These are phyloP conservation scores for Gracilaria gracilis DNA, from an alignment of 23 red algal genomes.

Conservation along the genomic window DNA sequence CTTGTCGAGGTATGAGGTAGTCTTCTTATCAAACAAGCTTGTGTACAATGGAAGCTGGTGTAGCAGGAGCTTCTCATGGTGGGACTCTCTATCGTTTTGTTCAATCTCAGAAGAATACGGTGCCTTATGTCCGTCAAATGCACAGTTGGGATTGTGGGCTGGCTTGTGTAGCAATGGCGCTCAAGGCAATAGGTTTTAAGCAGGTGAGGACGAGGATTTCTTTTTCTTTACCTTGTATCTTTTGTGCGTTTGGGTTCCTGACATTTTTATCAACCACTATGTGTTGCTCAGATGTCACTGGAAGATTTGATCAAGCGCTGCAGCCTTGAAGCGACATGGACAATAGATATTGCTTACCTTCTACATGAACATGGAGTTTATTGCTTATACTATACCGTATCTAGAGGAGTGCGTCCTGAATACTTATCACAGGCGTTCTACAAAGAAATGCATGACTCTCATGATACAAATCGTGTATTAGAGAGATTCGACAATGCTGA, in stretches of 20 bases:
- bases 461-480: conserved; percentile 71
- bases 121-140: conserved; percentile 73
- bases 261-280: neutral
- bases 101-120: conserved; percentile 15
- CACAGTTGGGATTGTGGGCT: conserved; percentile 94
- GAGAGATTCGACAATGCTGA: conserved; percentile 72
- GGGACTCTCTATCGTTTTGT: conserved; percentile 20
- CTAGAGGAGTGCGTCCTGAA: conserved; percentile 74
- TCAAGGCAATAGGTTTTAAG: conserved; percentile 42
- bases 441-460: conserved; percentile 48
- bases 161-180: conserved; percentile 84
- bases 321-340: conserved; percentile 75
- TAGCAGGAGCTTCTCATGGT: neutral
- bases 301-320: conserved; percentile 36
- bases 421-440: conserved; percentile 83
- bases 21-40: neutral
- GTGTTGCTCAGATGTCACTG: conserved; percentile 3
- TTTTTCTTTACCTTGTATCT: neutral
- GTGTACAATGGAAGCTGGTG: neutral
- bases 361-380: conserved; percentile 51
- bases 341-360: conserved; percentile 88
- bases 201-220: neutral
- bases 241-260: neutral
- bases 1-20: neutral
- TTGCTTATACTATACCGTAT: conserved; percentile 72